Percentiles rank a stretch among this genome's conserved stretches.
phyloP scores from a whole-genome alignment of 164 flowering plant species.

The Warburgia ugandensis region DNA sequence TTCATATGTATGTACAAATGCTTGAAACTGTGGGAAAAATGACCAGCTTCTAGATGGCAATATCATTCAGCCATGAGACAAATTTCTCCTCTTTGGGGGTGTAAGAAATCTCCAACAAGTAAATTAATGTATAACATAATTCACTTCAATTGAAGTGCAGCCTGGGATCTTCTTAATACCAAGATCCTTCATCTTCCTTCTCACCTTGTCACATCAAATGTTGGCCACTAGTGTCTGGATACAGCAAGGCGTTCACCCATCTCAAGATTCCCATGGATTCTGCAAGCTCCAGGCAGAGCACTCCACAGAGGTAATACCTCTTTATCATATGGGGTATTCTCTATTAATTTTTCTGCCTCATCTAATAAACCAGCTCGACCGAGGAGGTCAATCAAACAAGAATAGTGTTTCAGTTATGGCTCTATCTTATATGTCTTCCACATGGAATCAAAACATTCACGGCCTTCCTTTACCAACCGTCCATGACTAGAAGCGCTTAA shows the following conservation, averaged over 20 bases:
- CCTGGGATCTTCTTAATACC: slow-evolving; percentile 61
- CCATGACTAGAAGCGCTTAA: slow-evolving; percentile 80
- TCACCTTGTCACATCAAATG: slow-evolving; percentile 62
- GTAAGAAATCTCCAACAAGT: slow-evolving; percentile 20
- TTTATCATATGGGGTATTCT: slow-evolving; percentile 24
- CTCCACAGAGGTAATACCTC: slow-evolving; percentile 55
- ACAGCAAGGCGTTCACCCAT: slow-evolving; percentile 56
- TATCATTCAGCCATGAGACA: not conserved
- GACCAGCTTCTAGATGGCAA: too few species aligned
- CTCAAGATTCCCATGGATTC: slow-evolving; percentile 55
- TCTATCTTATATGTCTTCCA: slow-evolving; percentile 32
- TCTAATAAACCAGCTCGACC: slow-evolving; percentile 61
- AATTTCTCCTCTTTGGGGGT: not conserved
- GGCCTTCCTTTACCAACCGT: slow-evolving; percentile 68
- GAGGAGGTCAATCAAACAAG: slow-evolving; percentile 71
- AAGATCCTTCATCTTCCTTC: slow-evolving; percentile 53
- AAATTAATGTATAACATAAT: slow-evolving; percentile 50
- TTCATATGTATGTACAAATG: too few species aligned
- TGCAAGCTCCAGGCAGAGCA: slow-evolving; percentile 73
- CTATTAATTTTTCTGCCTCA: slow-evolving; percentile 54
- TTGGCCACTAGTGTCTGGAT: slow-evolving; percentile 56
- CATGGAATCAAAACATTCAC: slow-evolving; percentile 49
- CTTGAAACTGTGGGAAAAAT: too few species aligned
- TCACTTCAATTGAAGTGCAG: slow-evolving; percentile 63
- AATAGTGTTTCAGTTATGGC: slow-evolving; percentile 73